These are phyloP conservation scores for Termitomyces sp. DNA, from an alignment of 768 basidiomycete species.

Conservation along the genomic window DNA sequence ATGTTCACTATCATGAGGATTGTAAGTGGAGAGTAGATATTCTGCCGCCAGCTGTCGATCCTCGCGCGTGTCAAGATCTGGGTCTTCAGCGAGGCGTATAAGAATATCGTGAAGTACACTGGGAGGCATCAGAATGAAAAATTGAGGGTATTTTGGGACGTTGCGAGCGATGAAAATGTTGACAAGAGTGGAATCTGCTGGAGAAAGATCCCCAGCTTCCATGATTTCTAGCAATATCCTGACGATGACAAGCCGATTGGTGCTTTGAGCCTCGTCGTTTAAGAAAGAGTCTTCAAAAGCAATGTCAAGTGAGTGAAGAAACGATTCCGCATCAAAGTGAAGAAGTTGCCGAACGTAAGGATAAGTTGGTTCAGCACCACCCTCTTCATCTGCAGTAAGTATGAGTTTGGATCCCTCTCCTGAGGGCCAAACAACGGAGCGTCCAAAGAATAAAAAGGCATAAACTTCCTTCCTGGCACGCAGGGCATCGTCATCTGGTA, in stretches of 20 bases:
- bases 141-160: constrained; percentile 94
- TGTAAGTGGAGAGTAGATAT: constrained; percentile 89
- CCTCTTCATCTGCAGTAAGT: constrained; percentile 73
- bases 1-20: constrained; percentile 72
- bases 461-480: constrained; percentile 77
- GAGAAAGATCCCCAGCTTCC: constrained; percentile 49
- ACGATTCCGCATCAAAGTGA: constrained; percentile 89
- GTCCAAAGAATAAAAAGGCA: constrained; percentile 80
- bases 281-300: constrained; percentile 93
- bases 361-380: constrained; percentile 78
- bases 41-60: constrained; percentile 95
- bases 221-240: constrained; percentile 83
- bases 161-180: constrained; percentile 97
- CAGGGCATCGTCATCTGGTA: constrained; percentile 62
- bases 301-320: constrained; percentile 90
- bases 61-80: constrained; percentile 77
- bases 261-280: constrained; percentile 66
- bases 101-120: constrained; percentile 75
- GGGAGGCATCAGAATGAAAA: constrained; percentile 59
- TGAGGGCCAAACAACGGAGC: constrained; percentile 74
- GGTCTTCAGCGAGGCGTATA: constrained; percentile 71
- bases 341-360: constrained; percentile 86
- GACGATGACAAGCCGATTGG: constrained; percentile 79
- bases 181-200: constrained; percentile 75
- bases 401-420: constrained; percentile 72